Evolutionary conservation across 1,284 basidiomycete genomes (phyloP), one percentile per base, ranked within the genome.

Genomic region (Pascua guehoae): DNA sequence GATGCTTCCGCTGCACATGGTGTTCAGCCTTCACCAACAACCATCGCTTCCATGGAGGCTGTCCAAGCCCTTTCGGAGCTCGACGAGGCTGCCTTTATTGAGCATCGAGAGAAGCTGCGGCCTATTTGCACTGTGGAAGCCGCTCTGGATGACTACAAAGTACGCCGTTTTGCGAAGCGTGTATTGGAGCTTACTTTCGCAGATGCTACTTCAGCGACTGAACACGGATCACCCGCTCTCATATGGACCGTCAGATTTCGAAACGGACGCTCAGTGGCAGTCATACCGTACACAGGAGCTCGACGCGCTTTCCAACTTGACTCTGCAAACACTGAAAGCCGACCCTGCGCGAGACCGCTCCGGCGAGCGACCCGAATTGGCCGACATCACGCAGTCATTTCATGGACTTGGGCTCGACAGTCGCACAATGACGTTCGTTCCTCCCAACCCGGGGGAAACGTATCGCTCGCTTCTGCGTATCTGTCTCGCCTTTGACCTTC

Each of bases 171-270:
- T 32, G 72, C 16, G 54, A 8, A 14, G 15, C 16, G 11, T 18
- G n/a, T 51, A 73, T 63, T 42, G 24, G 36, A n/a, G 10, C 39
- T 42, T 24, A 17, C 40, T 24, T 54, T 12, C 16, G 4, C 41
- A 94, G 87, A 89, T 88, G 38, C 93, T 90, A 71, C 81, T 97
- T 54, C 94, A 92, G 78, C 91, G 93, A 62, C 88, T 98, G 72
- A 89, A 88, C 58, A 87, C 89, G 8, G 88, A 90, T 43, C 81
- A 84, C 17, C 79, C 88, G 0, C 92, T 94, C 72, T 92, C 94
- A 0, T 92, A 89, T 37, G 83, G 87, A 48, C 82, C 87, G 62
- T 86, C 90, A 63, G 94, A 98, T 73, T 98, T 98, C 67, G 81
- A 84, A 32, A 85, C 76, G 55, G 88, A 88, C 3, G 83, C 85